A percentile compares a stretch with the other conserved stretches of the same genome.
phyloP scores from a whole-genome alignment of 331 rosid species.

The Pyracantha coccinea region DNA sequence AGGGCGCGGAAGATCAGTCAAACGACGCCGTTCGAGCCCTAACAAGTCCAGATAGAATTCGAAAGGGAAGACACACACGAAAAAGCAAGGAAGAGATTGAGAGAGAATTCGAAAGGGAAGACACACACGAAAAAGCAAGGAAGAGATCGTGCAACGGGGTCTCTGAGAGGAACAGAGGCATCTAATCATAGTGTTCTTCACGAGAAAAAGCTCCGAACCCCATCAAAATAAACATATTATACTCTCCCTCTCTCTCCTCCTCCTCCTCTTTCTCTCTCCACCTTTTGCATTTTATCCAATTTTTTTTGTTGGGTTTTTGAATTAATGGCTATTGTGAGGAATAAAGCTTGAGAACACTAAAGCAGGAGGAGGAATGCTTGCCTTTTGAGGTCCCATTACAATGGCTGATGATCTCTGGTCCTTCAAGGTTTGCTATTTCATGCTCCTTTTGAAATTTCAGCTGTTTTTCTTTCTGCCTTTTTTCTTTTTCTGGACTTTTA shows the following conservation, averaged over 20 bases:
- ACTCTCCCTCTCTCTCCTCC: conserved; percentile 17
- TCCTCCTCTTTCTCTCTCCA: conserved; percentile 1
- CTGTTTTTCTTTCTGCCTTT: not conserved
- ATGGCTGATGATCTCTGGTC: conserved; percentile 80
- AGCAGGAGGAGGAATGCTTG: conserved; percentile 39
- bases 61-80: not conserved
- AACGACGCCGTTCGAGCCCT: not conserved
- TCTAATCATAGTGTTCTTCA: conserved; percentile 37
- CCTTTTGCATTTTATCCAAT: conserved; percentile 2
- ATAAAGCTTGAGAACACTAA: conserved; percentile 15
- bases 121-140: not conserved
- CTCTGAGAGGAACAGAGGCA: conserved; percentile 14
- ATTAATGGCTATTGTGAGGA: conserved; percentile 22
- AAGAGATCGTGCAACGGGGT: conserved; percentile 34
- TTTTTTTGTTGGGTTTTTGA: conserved; percentile 12
- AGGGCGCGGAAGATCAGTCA: not conserved
- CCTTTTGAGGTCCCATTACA: conserved; percentile 46
- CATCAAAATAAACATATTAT: conserved; percentile 14
- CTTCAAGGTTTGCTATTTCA: conserved; percentile 52
- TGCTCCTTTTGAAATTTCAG: not conserved
- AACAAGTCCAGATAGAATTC: not conserved
- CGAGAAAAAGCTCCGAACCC: conserved; percentile 23
- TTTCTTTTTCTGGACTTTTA: conserved; percentile 1
- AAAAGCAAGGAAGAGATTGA: not conserved
- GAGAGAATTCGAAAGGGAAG: not conserved